Evolutionary conservation across 306 rosid species (phyloP).

Genomic region (Senna siamea): DNA sequence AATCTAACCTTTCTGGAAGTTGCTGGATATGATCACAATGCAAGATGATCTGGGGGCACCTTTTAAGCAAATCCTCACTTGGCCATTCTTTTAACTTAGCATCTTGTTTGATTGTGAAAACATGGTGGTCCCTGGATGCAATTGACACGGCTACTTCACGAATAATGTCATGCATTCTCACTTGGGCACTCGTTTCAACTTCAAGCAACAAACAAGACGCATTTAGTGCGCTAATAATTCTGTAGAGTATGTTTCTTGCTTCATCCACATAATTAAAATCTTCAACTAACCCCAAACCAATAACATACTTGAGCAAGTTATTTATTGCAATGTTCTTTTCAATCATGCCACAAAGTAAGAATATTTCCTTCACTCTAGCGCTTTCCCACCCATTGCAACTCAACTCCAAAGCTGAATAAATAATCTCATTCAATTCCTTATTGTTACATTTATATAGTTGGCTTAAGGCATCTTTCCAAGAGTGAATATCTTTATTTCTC

Average conservation of each 20-base stretch:
- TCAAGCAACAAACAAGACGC: slow-evolving; percentile 11
- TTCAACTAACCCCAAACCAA: slow-evolving; percentile 20
- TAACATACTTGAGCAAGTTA: not conserved
- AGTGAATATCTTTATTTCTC: not conserved
- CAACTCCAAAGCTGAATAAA: slow-evolving; percentile 26
- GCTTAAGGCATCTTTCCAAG: slow-evolving; percentile 19
- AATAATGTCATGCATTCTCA: slow-evolving; percentile 25
- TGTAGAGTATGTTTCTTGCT: slow-evolving; percentile 3
- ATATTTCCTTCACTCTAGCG: not conserved
- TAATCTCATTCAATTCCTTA: not conserved
- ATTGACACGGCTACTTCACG: not conserved
- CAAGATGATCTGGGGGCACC: not conserved
- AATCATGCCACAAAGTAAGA: not conserved
- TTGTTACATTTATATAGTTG: not conserved
- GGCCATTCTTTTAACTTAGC: not conserved
- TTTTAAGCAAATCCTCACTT: not conserved
- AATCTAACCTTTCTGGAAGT: slow-evolving; percentile 5
- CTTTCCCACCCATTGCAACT: not conserved
- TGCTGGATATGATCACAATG: fast-evolving
- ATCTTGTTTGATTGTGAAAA: not conserved
- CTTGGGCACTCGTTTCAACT: fast-evolving
- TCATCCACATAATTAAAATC: not conserved
- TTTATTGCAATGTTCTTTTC: not conserved
- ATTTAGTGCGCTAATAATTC: slow-evolving; percentile 11
- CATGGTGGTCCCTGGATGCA: not conserved